Base-by-base conservation (phyloP, 2,329 filamentous ascomycete species). In the Huntiella bhutanensis region DNA sequence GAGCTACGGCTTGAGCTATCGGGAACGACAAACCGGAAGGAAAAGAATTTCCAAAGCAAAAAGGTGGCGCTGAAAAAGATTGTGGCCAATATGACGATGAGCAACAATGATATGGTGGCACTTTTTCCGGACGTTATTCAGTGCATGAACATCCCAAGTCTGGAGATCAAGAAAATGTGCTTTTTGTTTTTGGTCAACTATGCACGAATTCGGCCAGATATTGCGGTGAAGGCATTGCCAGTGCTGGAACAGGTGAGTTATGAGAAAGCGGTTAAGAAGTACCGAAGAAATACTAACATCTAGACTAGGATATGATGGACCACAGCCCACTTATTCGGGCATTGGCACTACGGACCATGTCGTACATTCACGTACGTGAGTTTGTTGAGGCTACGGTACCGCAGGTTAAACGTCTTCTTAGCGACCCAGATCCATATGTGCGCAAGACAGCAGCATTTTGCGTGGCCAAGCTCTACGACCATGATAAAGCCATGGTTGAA, bases 101-200 rank as follows among this genome's bases (percentile, higher is more conserved):
- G 88, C 74, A 98, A 98, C 66, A 98, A 96, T 59, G 91, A 98
- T 63, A 98, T 98, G 91, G 82, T 96, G 47, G 86, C 85, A 35
- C 69, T 98, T 45, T 98, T 98, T 56, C 86, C 88, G 13, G 91
- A 98, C 59, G 82, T 98, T 50, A 83, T 98, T 55, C 78, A 71
- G 52, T 96, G 88, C 69, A 98, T 98, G 91, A 77, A 83, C 55
- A 83, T 98, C 52, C 81, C 80, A 45, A 93, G 82, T 56, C 67
- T 98, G 60, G 91, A 98, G 64, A 95, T 98, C 65, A 98, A 98
- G 74, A 98, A 98, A 71, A 98, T 98, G 91, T 96, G 91, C 65
- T 98, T 96, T 60, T 67, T 98, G 51, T 98, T 92, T 61, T 67
- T 98, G 50, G 91, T 96, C 59, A 96, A 98, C 65, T 98, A 98